These are phyloP conservation scores for Brasenia schreberi DNA, from an alignment of 164 flowering plant species.

Conservation along the genomic window DNA sequence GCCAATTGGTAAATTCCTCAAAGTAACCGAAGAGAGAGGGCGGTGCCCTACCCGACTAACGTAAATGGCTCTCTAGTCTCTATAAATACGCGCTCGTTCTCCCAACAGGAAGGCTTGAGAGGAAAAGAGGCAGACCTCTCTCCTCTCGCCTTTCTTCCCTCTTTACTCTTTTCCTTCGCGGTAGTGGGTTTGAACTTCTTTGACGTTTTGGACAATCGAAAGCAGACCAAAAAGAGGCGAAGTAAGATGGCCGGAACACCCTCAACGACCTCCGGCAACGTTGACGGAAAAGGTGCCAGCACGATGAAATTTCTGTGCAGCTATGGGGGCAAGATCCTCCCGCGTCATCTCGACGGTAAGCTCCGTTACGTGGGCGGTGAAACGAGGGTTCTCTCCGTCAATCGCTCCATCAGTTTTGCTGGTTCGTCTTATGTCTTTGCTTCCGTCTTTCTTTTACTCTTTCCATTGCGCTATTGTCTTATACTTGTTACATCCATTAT, in stretches of 20 bases:
- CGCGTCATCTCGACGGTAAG: constrained; percentile 78
- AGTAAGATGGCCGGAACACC: constrained; percentile 23
- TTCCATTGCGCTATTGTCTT: neutral
- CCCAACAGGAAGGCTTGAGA: too few species aligned
- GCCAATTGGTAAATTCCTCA: too few species aligned
- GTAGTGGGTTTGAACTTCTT: too few species aligned
- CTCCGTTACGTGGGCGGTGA: constrained; percentile 91
- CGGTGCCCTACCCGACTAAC: too few species aligned
- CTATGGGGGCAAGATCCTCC: constrained; percentile 87
- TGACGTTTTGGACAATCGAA: too few species aligned
- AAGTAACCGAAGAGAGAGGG: too few species aligned
- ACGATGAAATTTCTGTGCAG: constrained; percentile 76
- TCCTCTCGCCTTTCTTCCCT: too few species aligned
- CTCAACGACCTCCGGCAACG: constrained; percentile 4
- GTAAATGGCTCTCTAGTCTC: too few species aligned
- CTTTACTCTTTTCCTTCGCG: too few species aligned
- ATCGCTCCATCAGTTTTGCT: constrained; percentile 54
- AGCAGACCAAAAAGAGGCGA: too few species aligned
- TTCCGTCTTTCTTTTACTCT: neutral
- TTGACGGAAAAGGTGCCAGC: constrained; percentile 5
- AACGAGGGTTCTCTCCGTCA: constrained; percentile 71
- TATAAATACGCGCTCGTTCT: too few species aligned
- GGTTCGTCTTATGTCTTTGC: constrained; percentile 7
- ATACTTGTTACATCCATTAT: constrained; percentile 7
- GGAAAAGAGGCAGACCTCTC: too few species aligned